Evolutionary conservation across 768 basidiomycete genomes (phyloP), one percentile per base, ranked within the genome.

Genomic region (Mycena rosella): DNA sequence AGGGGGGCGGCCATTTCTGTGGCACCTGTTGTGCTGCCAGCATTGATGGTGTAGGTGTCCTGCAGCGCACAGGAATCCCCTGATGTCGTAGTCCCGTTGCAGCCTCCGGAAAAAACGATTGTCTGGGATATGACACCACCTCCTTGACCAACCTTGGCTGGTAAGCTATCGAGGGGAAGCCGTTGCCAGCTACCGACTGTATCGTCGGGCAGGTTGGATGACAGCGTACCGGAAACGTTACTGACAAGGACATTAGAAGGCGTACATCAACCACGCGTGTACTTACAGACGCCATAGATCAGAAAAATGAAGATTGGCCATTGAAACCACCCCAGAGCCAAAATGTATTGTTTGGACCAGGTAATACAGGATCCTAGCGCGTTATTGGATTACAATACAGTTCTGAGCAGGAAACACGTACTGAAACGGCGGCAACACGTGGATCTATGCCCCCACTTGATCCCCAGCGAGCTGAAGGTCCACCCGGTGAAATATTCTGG

Each of bases 371-470:
- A 74, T 86, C 86, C 67, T 82, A 80, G 55, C 82, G 0, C 5
- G 32, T 8, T 32, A 51, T 26, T 48, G 49, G 11, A n/a, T 26
- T 29, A 22, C 10, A 40, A 32, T 8, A 15, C 45, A 34, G 27
- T 11, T 9, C 22, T 30, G 48, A 17, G 29, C 27, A 44, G 26
- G 17, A 15, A 20, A 18, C 14, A 48, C 29, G 26, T 47, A 70
- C 69, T 42, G 70, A 48, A 29, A 71, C 76, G 47, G 82, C 73
- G 17, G 75, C 34, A 5, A 81, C 81, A n/a, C 87, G 84, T 47
- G 81, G 78, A 72, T 95, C 94, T 44, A 88, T 90, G 1, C 94
- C 94, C 53, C 94, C 94, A 20, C 87, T 86, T 2, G 92, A 89
- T 47, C 89, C 89, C 86, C 88, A 94, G 24, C 91, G 84, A 57